These are phyloP conservation scores for Samsoniella hepiali DNA, from an alignment of 2,329 filamentous ascomycete species.

Conservation along the genomic window DNA sequence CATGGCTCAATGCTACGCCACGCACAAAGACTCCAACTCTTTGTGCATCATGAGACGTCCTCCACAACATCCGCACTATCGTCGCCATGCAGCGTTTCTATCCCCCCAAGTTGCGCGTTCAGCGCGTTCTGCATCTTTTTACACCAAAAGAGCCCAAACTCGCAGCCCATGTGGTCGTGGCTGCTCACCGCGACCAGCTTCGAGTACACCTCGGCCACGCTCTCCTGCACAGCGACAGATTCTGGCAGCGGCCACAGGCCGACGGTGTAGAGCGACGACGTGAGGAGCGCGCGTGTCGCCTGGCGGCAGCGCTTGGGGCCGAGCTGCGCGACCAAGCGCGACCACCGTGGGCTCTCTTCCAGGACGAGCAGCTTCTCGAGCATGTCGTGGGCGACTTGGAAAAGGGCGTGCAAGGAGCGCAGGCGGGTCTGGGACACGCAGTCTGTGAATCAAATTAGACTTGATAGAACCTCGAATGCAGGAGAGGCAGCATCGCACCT, in stretches of 20 bases:
- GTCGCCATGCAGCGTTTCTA: not conserved
- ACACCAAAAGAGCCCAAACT: not conserved
- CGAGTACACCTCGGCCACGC: not conserved
- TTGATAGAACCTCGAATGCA: not conserved
- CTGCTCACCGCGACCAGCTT: not conserved
- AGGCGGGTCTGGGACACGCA: not conserved
- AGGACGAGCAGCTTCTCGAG: not conserved
- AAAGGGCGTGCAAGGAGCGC: not conserved
- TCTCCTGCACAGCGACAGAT: not conserved
- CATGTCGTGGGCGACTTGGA: not conserved
- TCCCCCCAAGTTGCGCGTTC: not conserved
- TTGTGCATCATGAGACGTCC: too few relatives aligned
- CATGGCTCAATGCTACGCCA: too few relatives aligned
- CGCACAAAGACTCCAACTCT: too few relatives aligned
- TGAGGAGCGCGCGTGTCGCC: not conserved
- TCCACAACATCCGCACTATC: too few relatives aligned
- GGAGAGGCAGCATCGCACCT: not conserved
- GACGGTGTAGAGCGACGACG: not conserved
- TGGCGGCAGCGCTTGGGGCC: not conserved
- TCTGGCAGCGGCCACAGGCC: not conserved
- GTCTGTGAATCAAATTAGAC: not conserved
- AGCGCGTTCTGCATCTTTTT: not conserved
- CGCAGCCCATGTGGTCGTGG: conserved; percentile 1
- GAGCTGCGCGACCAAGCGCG: not conserved
- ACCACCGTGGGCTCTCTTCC: not conserved